These are phyloP conservation scores for Penium margaritaceum DNA, from an alignment of 139 green algal species.

Conservation along the genomic window DNA sequence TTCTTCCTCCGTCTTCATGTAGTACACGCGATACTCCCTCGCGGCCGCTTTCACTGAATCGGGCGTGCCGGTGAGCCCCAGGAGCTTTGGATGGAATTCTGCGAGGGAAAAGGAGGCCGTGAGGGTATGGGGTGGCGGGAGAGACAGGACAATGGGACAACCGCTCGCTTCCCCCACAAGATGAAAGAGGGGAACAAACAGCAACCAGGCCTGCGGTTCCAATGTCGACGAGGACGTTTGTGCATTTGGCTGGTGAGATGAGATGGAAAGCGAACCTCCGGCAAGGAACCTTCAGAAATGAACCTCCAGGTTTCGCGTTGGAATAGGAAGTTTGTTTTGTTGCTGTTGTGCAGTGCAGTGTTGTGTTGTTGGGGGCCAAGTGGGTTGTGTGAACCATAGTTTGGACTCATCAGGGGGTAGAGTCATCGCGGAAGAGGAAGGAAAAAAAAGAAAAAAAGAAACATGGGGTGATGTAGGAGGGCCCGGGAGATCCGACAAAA, in stretches of 20 bases:
- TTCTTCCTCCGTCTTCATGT: conserved; percentile 62
- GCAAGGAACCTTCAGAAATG: not conserved
- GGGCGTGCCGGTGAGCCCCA: conserved; percentile 81
- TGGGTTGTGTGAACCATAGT: too few species aligned
- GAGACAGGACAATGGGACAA: not conserved
- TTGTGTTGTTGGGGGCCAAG: too few species aligned
- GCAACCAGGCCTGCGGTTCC: not conserved
- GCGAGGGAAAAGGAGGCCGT: not conserved
- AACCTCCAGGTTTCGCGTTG: too few species aligned
- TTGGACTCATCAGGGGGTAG: too few species aligned
- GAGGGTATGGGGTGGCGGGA: too few species aligned
- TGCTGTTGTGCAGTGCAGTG: too few species aligned
- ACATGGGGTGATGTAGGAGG: too few species aligned
- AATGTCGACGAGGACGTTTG: not conserved
- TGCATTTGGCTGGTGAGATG: not conserved
- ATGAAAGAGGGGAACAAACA: not conserved
- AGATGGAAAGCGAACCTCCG: not conserved
- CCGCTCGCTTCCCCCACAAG: too few species aligned
- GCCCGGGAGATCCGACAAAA: too few species aligned
- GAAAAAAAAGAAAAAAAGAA: too few species aligned
- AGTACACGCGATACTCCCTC: conserved; percentile 70
- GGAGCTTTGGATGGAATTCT: conserved; percentile 88
- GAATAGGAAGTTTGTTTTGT: too few species aligned
- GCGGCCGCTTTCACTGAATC: conserved; percentile 61
- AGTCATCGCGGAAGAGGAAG: too few species aligned